phyloP scores from a whole-genome alignment of 176 grass and related monocot species.

The Musa schizocarpa region DNA sequence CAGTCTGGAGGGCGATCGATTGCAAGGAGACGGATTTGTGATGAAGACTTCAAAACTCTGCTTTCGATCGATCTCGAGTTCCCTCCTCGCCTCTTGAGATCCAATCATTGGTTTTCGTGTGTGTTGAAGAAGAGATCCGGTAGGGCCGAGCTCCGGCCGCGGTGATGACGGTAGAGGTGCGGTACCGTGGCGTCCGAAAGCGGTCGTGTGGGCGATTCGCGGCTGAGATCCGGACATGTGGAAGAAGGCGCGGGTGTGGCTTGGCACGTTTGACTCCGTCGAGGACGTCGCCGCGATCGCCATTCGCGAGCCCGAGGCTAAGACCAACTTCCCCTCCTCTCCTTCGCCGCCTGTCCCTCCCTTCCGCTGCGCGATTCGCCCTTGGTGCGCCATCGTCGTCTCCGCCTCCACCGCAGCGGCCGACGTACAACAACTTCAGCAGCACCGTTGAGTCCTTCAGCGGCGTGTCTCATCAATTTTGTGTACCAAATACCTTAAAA shows the following conservation, averaged over 20 bases:
- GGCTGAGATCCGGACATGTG: conserved; percentile 61
- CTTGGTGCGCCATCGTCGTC: not conserved
- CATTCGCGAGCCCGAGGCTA: conserved; percentile 49
- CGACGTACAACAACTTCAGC: conserved; percentile 50
- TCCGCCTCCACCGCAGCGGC: conserved; percentile 2
- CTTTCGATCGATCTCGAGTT: no score
- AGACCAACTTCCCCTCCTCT: conserved; percentile 43
- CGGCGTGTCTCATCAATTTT: not conserved
- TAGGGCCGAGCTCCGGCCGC: not conserved
- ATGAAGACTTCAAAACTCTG: no score
- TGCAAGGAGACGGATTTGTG: no score
- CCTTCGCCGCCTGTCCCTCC: no score
- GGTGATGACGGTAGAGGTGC: conserved; percentile 1
- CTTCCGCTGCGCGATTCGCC: no score
- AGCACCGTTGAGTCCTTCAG: conserved; percentile 63
- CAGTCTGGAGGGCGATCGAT: no score
- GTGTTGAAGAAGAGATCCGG: not conserved
- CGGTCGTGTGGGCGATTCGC: conserved; percentile 57
- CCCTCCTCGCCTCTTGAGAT: not conserved
- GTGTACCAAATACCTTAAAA: no score
- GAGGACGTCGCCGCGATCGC: conserved; percentile 17
- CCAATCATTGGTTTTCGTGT: not conserved
- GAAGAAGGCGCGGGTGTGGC: conserved; percentile 59
- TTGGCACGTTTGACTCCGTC: conserved; percentile 57
- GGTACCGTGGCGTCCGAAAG: conserved; percentile 60